phyloP scores from a whole-genome alignment of 1,284 basidiomycete species.

The Cystobasidium pallidum region DNA sequence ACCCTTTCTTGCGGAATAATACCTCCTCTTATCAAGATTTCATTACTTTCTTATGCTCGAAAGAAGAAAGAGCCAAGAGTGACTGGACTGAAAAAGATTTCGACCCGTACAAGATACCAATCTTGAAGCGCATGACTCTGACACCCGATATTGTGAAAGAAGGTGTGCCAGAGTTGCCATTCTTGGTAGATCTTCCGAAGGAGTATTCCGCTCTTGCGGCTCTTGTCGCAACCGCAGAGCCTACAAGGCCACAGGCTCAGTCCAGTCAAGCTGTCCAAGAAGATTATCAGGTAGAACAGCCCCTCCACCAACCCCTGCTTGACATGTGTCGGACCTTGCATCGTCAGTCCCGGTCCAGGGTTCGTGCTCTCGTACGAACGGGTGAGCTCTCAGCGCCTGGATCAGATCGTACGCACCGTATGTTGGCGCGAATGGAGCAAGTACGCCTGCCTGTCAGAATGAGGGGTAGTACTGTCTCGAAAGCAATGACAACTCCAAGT shows the following conservation, averaged over 20 bases:
- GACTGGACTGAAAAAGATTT: slow-evolving; percentile 53
- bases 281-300: not conserved
- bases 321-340: not conserved
- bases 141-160: slow-evolving; percentile 47
- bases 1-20: slow-evolving; percentile 53
- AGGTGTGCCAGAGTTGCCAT: slow-evolving; percentile 52
- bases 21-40: slow-evolving; percentile 51
- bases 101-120: slow-evolving; percentile 50
- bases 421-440: slow-evolving; percentile 13
- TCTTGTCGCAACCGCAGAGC: slow-evolving; percentile 12
- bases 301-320: not conserved
- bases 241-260: not conserved
- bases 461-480: slow-evolving; percentile 7
- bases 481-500: slow-evolving; percentile 11
- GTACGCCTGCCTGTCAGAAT: not conserved
- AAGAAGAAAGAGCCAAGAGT: slow-evolving; percentile 33
- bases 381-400: slow-evolving; percentile 4
- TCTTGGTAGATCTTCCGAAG: slow-evolving; percentile 52
- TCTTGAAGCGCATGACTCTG: slow-evolving; percentile 47
- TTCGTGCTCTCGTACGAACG: slow-evolving; percentile 4
- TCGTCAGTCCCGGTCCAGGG: slow-evolving; percentile 6
- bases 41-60: slow-evolving; percentile 49
- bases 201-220: slow-evolving; percentile 48
- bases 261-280: not conserved
- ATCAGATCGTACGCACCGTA: not conserved